These are phyloP conservation scores for Candida sanyiensis DNA, from an alignment of 805 yeast species.

Conservation along the genomic window DNA sequence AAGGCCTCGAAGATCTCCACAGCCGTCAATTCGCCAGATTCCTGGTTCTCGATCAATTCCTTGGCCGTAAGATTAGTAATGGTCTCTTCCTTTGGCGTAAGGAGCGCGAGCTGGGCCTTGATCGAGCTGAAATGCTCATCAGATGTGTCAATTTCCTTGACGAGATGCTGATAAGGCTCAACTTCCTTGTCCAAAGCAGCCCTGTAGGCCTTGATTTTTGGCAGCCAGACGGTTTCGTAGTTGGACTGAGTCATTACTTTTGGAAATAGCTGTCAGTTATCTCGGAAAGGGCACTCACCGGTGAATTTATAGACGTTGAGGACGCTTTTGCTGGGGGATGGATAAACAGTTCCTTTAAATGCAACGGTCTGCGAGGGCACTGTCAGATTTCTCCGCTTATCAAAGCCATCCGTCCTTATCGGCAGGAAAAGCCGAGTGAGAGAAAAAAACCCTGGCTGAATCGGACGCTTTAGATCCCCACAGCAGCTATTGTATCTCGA, in stretches of 20 bases:
- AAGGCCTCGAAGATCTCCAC: conserved; percentile 45
- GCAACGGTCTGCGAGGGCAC: not conserved
- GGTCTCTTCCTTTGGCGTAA: conserved; percentile 18
- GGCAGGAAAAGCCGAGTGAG: not conserved
- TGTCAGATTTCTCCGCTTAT: conserved; percentile 2
- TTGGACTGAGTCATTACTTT: conserved; percentile 4
- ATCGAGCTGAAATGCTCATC: conserved; percentile 22
- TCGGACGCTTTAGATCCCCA: no score
- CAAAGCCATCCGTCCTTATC: not conserved
- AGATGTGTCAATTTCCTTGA: conserved; percentile 15
- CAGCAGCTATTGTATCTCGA: no score
- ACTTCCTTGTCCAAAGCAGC: conserved; percentile 15
- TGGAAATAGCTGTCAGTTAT: not conserved
- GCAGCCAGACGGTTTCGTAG: conserved; percentile 17
- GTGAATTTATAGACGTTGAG: no score
- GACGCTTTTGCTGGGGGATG: no score
- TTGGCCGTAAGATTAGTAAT: conserved; percentile 20
- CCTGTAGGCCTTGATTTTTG: conserved; percentile 20
- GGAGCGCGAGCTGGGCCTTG: conserved; percentile 14
- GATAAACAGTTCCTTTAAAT: no score
- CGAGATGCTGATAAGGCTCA: conserved; percentile 17
- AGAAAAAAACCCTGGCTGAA: not conserved
- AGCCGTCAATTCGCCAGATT: conserved; percentile 31
- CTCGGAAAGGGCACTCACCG: no score
- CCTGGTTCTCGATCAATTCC: conserved; percentile 18